Conservation (phyloP, 1,284 basidiomycete genomes). For the Irpex rosettiformis region DNA sequence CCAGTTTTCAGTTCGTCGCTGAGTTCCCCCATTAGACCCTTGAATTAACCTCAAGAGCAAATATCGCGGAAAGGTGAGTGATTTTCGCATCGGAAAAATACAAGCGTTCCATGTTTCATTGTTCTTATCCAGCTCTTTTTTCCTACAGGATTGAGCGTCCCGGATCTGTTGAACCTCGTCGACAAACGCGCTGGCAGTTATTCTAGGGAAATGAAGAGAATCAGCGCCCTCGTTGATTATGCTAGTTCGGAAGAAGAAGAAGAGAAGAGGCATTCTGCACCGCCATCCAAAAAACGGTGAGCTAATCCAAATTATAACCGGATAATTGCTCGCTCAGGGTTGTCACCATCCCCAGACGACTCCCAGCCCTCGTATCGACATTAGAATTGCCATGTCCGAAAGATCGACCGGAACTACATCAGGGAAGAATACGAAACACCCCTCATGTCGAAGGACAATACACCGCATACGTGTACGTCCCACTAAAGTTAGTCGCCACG, state of each 20-base stretch:
- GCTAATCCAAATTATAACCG: not conserved
- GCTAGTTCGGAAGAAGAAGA: conserved; percentile 16
- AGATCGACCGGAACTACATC: conserved; percentile 70
- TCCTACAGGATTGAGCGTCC: no score
- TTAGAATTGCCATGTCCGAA: conserved; percentile 43
- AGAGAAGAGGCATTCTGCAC: not conserved
- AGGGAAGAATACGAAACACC: conserved; percentile 69
- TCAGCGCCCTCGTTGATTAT: conserved; percentile 9
- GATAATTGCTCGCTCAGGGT: not conserved
- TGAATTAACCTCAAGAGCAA: no score
- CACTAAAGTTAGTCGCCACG: conserved; percentile 42
- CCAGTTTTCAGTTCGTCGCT: no score
- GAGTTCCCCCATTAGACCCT: no score
- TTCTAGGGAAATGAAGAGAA: conserved; percentile 12
- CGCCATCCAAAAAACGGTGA: conserved; percentile 15
- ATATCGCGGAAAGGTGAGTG: no score
- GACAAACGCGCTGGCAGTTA: not conserved
- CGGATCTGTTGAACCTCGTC: no score
- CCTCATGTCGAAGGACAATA: conserved; percentile 83
- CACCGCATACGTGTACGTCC: conserved; percentile 71
- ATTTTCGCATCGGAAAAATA: no score
- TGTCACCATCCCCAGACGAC: conserved; percentile 39
- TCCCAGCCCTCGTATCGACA: conserved; percentile 54
- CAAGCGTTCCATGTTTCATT: no score
- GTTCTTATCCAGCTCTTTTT: no score